phyloP scores from a whole-genome alignment of 495 filamentous ascomycete genomes.

The Amniculicola lignicola region DNA sequence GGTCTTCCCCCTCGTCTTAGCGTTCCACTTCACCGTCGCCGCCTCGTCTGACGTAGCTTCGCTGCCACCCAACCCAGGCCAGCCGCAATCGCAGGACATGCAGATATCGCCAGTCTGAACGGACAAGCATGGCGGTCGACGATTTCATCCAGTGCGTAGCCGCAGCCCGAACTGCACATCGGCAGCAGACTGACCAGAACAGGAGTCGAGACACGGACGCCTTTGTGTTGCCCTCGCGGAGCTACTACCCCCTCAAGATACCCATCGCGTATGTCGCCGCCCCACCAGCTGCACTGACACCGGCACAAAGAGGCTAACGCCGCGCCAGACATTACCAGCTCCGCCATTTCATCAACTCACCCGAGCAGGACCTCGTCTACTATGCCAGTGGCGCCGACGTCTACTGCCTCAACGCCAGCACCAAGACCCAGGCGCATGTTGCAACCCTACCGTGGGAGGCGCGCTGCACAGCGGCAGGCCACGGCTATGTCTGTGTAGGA shows the following conservation, averaged over 20 bases:
- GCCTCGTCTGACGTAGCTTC: neutral
- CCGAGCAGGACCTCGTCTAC: constrained; percentile 72
- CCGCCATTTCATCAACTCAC: constrained; percentile 81
- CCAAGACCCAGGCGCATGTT: constrained; percentile 70
- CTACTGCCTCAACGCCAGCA: constrained; percentile 61
- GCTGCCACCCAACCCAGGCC: neutral
- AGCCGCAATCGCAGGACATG: constrained; percentile 13
- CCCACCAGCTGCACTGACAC: neutral
- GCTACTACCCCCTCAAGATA: constrained; percentile 73
- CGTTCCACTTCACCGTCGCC: neutral
- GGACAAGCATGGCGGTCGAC: constrained; percentile 34
- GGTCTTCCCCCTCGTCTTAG: too few species aligned
- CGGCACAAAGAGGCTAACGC: neutral
- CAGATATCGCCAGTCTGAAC: constrained; percentile 2
- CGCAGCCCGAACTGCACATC: neutral
- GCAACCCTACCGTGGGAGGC: constrained; percentile 77
- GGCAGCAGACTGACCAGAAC: constrained; percentile 10
- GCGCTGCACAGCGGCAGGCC: constrained; percentile 75
- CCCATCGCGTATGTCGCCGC: constrained; percentile 61
- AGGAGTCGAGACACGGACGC: constrained; percentile 59
- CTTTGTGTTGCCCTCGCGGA: constrained; percentile 60
- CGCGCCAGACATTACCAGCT: constrained; percentile 84
- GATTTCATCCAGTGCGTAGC: constrained; percentile 37
- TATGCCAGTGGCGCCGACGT: constrained; percentile 74
- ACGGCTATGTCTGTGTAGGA: constrained; percentile 87